Evolutionary conservation across 2,329 filamentous ascomycete species (phyloP), one percentile per base, ranked within the genome.

Genomic region (Fusarium cicatricum): DNA sequence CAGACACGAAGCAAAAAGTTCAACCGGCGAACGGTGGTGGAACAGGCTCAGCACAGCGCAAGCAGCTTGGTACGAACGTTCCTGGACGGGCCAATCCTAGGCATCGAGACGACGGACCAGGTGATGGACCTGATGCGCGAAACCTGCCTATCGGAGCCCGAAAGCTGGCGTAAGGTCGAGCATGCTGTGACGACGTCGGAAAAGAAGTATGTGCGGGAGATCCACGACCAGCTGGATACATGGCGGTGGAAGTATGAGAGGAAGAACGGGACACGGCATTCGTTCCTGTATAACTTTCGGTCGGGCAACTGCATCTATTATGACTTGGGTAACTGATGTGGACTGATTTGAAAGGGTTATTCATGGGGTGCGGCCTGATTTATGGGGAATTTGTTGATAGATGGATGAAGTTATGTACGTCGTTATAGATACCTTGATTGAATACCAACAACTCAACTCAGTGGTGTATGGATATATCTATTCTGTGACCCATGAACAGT

Each of bases 251-350:
- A 72, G 80, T 87, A 79, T 76, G 82, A 78, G 78, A 76, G 64
- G 55, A 78, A 79, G 60, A 72, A 80, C 4, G 83, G 81, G 9
- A 82, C 83, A 19, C 83, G 85, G 40, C 90, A 93, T 71, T 90
- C 91, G 11, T 96, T 96, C 75, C 84, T 97, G 46, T 97, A 96
- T 76, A 97, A 97, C 69, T 97, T 96, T 67, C 82, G 92, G 55
- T 96, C 91, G 10, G 90, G 90, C 0, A 88, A 84, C 54, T 93
- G 91, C 72, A 83, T 97, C 44, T 91, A 94, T 71, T 97, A 97
- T 74, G 92, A 97, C 75, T 75, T 97, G 37, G 79, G 78, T 26
- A 75, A 72, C n/a, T 68, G 52, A 65, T 52, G n/a, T 37, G 26
- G 39, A 16, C 36, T 23, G 23, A 26, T 26, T 9, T 10, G 23